These are phyloP conservation scores for Amauroascus verrucosus DNA, from an alignment of 2,329 filamentous ascomycete species.

Conservation along the genomic window DNA sequence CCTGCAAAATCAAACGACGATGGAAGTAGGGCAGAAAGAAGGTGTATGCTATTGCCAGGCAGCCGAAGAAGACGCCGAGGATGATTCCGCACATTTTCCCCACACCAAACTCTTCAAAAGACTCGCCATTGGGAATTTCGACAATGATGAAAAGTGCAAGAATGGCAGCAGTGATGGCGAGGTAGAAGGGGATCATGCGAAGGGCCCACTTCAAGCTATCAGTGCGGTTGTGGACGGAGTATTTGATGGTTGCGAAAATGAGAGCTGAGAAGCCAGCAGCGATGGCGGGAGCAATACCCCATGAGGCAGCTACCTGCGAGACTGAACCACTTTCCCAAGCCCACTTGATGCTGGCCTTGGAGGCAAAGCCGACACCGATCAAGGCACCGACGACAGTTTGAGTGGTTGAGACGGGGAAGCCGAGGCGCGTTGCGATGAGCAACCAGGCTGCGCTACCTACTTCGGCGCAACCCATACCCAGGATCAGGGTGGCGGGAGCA, in stretches of 20 bases:
- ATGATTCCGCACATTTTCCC: constrained; percentile 24
- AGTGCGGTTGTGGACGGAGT: constrained; percentile 40
- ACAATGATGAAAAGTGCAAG: constrained; percentile 51
- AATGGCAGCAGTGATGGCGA: constrained; percentile 40
- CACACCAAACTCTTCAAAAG: constrained; percentile 24
- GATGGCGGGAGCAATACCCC: constrained; percentile 42
- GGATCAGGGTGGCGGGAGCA: constrained; percentile 29
- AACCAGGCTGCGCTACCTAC: constrained; percentile 32
- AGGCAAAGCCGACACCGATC: constrained; percentile 26
- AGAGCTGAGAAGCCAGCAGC: constrained; percentile 40
- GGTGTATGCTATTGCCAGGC: constrained; percentile 23
- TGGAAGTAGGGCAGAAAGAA: constrained; percentile 33
- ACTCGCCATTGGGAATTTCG: constrained; percentile 29
- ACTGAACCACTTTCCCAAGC: constrained; percentile 38
- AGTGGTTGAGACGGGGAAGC: constrained; percentile 36
- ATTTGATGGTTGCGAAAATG: constrained; percentile 43
- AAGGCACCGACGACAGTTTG: constrained; percentile 34
- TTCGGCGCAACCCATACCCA: constrained; percentile 32
- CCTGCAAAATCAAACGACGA: constrained; percentile 27
- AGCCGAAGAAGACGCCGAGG: constrained; percentile 27
- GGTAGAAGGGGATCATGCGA: constrained; percentile 41
- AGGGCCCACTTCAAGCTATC: constrained; percentile 43
- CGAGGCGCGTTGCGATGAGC: constrained; percentile 27
- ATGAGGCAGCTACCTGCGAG: constrained; percentile 40
- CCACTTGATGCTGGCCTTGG: constrained; percentile 30